Evolutionary conservation across 352 stramenopile genomes (phyloP), one percentile per base, ranked within the genome.

Genomic region (Phytophthora pinifolia): DNA sequence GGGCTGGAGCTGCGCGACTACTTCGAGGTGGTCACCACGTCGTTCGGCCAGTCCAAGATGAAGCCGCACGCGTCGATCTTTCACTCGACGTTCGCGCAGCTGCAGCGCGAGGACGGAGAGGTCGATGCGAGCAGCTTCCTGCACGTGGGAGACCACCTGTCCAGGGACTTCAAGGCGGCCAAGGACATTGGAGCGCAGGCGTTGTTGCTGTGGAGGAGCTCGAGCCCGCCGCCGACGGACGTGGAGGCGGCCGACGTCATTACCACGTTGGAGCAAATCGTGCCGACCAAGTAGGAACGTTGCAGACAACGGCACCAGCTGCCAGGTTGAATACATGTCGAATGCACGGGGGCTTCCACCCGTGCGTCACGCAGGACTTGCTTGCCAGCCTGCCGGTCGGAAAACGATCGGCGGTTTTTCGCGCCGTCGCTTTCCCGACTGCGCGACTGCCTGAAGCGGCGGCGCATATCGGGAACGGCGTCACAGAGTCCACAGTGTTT

Each of bases 31-130:
- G 72, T 89, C 42, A 74, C 78, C 32, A 79, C 72, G 31, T 93
- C 83, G 2, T 93, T 83, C 58, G 37, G 17, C 3, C 55, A 78
- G n/a, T 49, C 67, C 14, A 38, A 54, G 2, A 59, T 74, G 54
- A 93, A 93, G 39, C 83, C 80, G 1, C 48, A 74, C 34, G 54
- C 65, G 9, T 62, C 51, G 9, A 86, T 93, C 59, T 93, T 92
- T 39, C 50, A 60, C 4, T 58, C 68, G 25, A 83, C 81, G 25
- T 86, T 86, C n/a, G 35, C 39, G 13, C 25, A 46, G 36, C 29
- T 84, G 20, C 39, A 67, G 13, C 12, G n/a, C 14, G 36, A 39
- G 2, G 46, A 51, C 9, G 25, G 8, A 20, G n/a, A 39, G 1
- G 36, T 69, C 12, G 18, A 52, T 20, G 20, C 13, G 31, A 60